phyloP scores from a whole-genome alignment of 2,329 filamentous ascomycete species.

The Dactylellina haptotyla region DNA sequence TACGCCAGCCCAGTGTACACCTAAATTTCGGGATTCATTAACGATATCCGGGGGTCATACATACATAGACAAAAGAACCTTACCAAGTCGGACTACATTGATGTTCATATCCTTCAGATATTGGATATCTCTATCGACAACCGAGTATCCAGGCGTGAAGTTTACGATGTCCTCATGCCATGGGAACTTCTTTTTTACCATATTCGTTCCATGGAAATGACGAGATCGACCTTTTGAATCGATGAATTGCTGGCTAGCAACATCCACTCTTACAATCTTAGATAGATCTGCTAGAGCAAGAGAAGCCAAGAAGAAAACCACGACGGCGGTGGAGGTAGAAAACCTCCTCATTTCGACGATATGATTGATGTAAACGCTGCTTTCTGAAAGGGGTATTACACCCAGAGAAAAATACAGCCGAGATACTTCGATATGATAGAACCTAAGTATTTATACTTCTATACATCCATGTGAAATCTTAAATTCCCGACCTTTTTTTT shows the following conservation, averaged over 20 bases:
- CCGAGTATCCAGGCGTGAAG: conserved; percentile 41
- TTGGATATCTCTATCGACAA: conserved; percentile 51
- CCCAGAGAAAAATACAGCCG: no score
- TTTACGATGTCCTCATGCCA: conserved; percentile 43
- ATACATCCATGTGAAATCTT: background rate
- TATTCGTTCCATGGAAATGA: conserved; percentile 53
- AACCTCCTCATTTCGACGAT: conserved; percentile 6
- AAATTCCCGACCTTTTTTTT: no score
- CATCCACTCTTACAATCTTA: conserved; percentile 49
- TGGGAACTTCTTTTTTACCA: conserved; percentile 52
- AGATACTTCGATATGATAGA: no score
- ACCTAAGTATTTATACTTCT: no score
- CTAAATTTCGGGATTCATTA: background rate
- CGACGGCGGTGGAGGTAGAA: conserved; percentile 1
- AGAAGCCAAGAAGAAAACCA: conserved; percentile 12
- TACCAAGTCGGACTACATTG: conserved; percentile 44
- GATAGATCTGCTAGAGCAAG: conserved; percentile 37
- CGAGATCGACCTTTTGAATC: conserved; percentile 47
- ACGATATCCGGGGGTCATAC: background rate
- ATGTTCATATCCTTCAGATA: conserved; percentile 47
- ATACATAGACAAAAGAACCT: background rate
- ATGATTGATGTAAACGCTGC: no score
- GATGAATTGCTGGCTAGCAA: conserved; percentile 50
- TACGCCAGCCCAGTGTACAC: conserved; percentile 53
- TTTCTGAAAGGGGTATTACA: no score